Conservation (phyloP, 257 asterid genomes). For the Lithospermum erythrorhizon region DNA sequence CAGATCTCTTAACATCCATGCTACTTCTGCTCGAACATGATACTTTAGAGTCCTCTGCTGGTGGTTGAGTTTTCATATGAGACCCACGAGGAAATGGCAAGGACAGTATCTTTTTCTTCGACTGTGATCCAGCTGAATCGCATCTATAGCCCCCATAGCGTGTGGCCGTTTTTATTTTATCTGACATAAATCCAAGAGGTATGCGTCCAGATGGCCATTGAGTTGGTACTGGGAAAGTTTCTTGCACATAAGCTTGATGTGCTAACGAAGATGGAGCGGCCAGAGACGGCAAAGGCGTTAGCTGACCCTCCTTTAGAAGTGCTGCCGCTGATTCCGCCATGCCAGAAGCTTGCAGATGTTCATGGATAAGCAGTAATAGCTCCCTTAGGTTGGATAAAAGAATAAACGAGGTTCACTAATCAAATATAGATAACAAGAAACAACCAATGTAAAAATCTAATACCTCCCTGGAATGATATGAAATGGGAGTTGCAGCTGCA, state of each 20-base stretch:
- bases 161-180: slow-evolving; percentile 33
- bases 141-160: slow-evolving; percentile 39
- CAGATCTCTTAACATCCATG: slow-evolving; percentile 24
- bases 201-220: slow-evolving; percentile 93
- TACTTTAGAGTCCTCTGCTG: slow-evolving; percentile 35
- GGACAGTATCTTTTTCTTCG: slow-evolving; percentile 41
- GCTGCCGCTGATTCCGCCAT: slow-evolving; percentile 53
- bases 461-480: slow-evolving; percentile 78
- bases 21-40: slow-evolving; percentile 31
- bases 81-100: slow-evolving; percentile 32
- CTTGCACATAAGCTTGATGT: slow-evolving; percentile 63
- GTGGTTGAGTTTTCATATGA: slow-evolving; percentile 24
- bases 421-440: neutral
- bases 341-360: slow-evolving; percentile 94
- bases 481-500: slow-evolving; percentile 98
- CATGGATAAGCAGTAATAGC: slow-evolving; percentile 81
- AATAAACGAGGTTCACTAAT: slow-evolving; percentile 3
- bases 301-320: slow-evolving; percentile 81
- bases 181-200: slow-evolving; percentile 59
- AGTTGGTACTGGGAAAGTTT: slow-evolving; percentile 45
- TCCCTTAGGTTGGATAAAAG: slow-evolving; percentile 49
- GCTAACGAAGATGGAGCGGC: slow-evolving; percentile 79
- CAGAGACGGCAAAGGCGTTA: slow-evolving; percentile 83
- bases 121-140: slow-evolving; percentile 36
- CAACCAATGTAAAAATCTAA: neutral